Evolutionary conservation across 2,329 filamentous ascomycete species (phyloP).

Genomic region (Neonectria ditissima): DNA sequence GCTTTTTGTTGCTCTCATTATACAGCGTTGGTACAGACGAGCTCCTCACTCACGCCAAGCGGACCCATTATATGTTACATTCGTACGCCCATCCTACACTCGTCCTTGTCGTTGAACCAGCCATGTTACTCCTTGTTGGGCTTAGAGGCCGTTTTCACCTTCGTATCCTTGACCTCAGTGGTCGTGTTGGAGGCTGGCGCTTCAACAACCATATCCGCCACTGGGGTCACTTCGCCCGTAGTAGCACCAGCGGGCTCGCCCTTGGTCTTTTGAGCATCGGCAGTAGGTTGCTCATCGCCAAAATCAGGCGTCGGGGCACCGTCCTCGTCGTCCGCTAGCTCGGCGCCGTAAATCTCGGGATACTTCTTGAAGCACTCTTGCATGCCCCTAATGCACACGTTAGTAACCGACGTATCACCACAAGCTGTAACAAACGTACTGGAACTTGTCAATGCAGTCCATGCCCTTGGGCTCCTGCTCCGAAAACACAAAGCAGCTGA

Average conservation of each 20-base stretch:
- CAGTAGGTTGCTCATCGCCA: constrained; percentile 45
- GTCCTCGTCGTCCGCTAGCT: constrained; percentile 81
- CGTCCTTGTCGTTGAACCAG: constrained; percentile 2
- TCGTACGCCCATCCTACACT: constrained; percentile 30
- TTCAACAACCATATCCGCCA: constrained; percentile 2
- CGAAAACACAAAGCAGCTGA: constrained; percentile 98
- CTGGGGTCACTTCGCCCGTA: background rate
- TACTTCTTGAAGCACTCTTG: constrained; percentile 95
- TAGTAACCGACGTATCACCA: constrained; percentile 31
- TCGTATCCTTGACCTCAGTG: constrained; percentile 19
- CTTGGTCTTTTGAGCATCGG: constrained; percentile 26
- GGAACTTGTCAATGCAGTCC: constrained; percentile 97
- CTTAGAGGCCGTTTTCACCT: constrained; percentile 28
- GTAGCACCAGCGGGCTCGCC: constrained; percentile 9
- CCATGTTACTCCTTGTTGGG: constrained; percentile 25
- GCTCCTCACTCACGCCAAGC: constrained; percentile 30
- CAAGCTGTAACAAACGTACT: constrained; percentile 67
- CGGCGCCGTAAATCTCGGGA: constrained; percentile 91
- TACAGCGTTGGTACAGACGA: constrained; percentile 45
- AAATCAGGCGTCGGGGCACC: constrained; percentile 47
- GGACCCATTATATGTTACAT: constrained; percentile 40
- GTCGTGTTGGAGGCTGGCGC: background rate
- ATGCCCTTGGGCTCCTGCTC: constrained; percentile 96
- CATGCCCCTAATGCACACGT: constrained; percentile 77
- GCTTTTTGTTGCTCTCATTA: constrained; percentile 38